Percentiles rank a stretch among this genome's conserved stretches.
Evolutionary conservation across 2,329 filamentous ascomycete species (phyloP).

Genomic region (Onygenales sp.): DNA sequence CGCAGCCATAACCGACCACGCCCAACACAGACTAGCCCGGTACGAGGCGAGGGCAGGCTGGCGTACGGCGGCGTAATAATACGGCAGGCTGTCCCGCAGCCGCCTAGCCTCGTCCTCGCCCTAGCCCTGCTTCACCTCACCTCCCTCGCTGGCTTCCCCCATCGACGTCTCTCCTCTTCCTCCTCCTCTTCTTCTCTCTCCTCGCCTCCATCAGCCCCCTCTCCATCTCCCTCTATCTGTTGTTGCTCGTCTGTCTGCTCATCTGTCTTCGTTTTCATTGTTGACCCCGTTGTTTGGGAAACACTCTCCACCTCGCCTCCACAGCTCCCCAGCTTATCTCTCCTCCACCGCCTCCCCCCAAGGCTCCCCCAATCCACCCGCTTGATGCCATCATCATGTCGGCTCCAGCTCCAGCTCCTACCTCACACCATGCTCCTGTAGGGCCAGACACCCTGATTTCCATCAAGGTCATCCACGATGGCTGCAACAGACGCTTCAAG

Average conservation of each 20-base stretch:
- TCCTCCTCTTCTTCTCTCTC: neutral
- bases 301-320: slow-evolving; percentile 3
- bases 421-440: slow-evolving; percentile 35
- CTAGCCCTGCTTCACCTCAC: neutral
- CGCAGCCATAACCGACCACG: too few species aligned
- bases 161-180: neutral
- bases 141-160: neutral
- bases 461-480: slow-evolving; percentile 74
- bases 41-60: too few species aligned
- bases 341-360: slow-evolving; percentile 6
- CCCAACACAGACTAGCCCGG: too few species aligned
- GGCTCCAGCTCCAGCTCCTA: slow-evolving; percentile 24
- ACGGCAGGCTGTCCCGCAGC: neutral
- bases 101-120: neutral
- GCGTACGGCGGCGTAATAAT: neutral
- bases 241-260: slow-evolving; percentile 13
- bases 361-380: neutral
- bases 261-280: slow-evolving; percentile 11
- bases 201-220: slow-evolving; percentile 10
- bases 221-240: slow-evolving; percentile 9
- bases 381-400: slow-evolving; percentile 25
- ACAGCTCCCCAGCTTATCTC: slow-evolving; percentile 9
- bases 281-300: slow-evolving; percentile 8
- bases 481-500: slow-evolving; percentile 73
- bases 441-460: slow-evolving; percentile 66